Evolutionary conservation across 2,329 filamentous ascomycete genomes (phyloP).

Genomic region (Trichoderma sp.): DNA sequence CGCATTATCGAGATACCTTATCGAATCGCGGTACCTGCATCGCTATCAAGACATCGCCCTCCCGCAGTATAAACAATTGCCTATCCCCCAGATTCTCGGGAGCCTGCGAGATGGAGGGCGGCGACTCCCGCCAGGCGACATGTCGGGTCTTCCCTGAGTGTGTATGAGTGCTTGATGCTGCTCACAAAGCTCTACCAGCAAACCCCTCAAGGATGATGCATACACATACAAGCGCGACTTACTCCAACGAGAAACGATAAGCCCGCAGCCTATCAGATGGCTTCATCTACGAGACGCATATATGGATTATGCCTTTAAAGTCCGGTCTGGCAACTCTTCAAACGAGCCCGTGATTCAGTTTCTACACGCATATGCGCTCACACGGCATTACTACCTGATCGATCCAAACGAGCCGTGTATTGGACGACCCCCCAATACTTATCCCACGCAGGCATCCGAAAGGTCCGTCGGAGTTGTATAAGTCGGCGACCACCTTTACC

Average conservation of each 20-base stretch:
- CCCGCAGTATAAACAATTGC: background rate
- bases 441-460: background rate
- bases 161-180: background rate
- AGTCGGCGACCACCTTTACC: background rate
- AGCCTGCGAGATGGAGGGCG: slow-evolving; percentile 13
- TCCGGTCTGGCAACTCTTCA: background rate
- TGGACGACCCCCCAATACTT: background rate
- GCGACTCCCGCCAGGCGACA: slow-evolving; percentile 1
- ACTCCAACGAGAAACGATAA: background rate
- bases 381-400: background rate
- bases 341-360: background rate
- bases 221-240: background rate
- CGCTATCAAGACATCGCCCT: background rate
- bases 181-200: background rate
- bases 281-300: background rate
- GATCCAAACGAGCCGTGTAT: background rate
- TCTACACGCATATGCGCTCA: background rate
- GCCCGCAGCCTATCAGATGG: background rate
- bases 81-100: background rate
- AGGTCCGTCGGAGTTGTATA: background rate
- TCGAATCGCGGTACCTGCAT: background rate
- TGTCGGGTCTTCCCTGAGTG: background rate
- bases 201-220: background rate
- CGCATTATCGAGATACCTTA: background rate
- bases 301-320: background rate